Percentiles rank a stretch among this genome's conserved stretches.
phyloP scores from a whole-genome alignment of 768 basidiomycete species.

The Lentinula boryana region DNA sequence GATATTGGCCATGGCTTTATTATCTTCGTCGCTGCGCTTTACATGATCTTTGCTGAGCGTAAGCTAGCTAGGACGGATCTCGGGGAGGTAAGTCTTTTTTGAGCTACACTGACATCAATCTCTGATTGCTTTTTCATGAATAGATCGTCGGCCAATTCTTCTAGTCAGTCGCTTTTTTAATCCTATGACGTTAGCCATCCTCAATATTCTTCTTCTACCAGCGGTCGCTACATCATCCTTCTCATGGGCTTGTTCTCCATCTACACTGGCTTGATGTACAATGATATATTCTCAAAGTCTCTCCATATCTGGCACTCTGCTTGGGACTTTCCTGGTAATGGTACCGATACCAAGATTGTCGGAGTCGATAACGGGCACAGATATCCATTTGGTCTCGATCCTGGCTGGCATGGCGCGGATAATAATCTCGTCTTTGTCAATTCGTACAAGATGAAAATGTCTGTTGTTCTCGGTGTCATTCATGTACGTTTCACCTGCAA shows the following conservation, averaged over 20 bases:
- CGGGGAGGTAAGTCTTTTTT: conserved; percentile 51
- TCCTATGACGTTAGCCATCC: conserved; percentile 8
- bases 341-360: conserved; percentile 33
- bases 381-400: conserved; percentile 96
- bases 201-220: conserved; percentile 27
- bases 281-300: conserved; percentile 96
- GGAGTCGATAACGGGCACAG: conserved; percentile 57
- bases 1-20: conserved; percentile 95
- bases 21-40: conserved; percentile 67
- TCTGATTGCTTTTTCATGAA: background rate
- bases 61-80: conserved; percentile 68
- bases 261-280: conserved; percentile 97
- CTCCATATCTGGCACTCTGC: conserved; percentile 84
- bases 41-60: conserved; percentile 86
- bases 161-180: conserved; percentile 53
- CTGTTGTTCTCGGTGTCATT: conserved; percentile 90
- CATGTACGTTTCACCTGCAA: conserved; percentile 55
- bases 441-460: conserved; percentile 99
- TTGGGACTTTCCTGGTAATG: conserved; percentile 67
- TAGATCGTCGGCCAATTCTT: conserved; percentile 88
- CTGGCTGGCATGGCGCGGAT: conserved; percentile 90
- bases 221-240: conserved; percentile 97
- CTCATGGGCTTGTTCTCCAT: conserved; percentile 97
- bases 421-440: conserved; percentile 93
- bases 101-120: conserved; percentile 7